phyloP scores from a whole-genome alignment of 176 grass and related monocot species.

The Cenchrus americanus region DNA sequence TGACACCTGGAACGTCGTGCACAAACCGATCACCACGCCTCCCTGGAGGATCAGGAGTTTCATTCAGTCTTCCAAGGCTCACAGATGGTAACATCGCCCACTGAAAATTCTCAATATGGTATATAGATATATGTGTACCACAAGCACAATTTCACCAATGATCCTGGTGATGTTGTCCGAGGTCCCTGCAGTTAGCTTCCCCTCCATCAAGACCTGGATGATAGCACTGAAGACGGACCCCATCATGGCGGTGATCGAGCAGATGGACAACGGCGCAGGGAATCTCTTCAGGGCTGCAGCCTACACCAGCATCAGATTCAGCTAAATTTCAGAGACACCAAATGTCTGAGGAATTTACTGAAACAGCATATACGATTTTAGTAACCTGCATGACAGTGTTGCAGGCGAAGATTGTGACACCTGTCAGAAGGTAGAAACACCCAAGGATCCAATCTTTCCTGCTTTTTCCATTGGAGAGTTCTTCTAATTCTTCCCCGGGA shows the following conservation, averaged over 20 bases:
- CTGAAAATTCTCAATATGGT: neutral
- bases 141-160: constrained; percentile 41
- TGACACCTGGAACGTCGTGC: constrained; percentile 53
- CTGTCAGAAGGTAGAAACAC: constrained; percentile 47
- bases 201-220: constrained; percentile 49
- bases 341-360: neutral
- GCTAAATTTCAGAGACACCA: neutral
- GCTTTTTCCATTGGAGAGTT: neutral
- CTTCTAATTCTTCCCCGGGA: neutral
- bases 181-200: constrained; percentile 37
- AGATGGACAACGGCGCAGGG: constrained; percentile 49
- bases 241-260: constrained; percentile 42
- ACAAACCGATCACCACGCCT: constrained; percentile 42
- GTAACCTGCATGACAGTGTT: constrained; percentile 62
- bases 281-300: constrained; percentile 47
- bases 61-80: neutral
- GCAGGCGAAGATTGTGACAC: constrained; percentile 46
- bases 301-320: constrained; percentile 37
- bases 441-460: constrained; percentile 44
- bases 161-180: neutral
- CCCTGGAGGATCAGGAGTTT: constrained; percentile 33
- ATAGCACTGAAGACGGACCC: constrained; percentile 56
- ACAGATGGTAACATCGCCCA: neutral
- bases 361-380: neutral
- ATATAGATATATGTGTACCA: constrained; percentile 10